phyloP scores from a whole-genome alignment of 306 rosid genomes.

The Cicer yamashitae region DNA sequence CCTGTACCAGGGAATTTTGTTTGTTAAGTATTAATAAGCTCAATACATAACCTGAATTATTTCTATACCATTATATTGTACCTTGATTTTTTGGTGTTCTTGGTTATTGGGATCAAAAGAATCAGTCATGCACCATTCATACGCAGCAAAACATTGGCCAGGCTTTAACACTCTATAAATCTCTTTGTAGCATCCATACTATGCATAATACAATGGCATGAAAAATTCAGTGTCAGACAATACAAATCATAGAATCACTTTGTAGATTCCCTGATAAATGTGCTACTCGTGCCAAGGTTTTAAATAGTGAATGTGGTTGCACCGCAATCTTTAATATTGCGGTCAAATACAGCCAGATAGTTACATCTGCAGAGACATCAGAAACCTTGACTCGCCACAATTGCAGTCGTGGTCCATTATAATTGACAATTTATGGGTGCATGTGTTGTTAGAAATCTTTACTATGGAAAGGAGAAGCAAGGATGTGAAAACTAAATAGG shows the following conservation, averaged over 20 bases:
- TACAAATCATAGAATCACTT: conserved; percentile 34
- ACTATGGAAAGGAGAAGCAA: neutral
- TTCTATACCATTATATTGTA: conserved; percentile 37
- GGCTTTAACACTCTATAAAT: conserved; percentile 92
- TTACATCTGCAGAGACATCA: neutral
- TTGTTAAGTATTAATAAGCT: conserved; percentile 19
- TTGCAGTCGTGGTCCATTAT: neutral
- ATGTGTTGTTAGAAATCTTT: conserved; percentile 10
- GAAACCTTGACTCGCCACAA: neutral
- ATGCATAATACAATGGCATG: conserved; percentile 1
- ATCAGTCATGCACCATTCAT: conserved; percentile 98
- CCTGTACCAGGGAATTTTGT: conserved; percentile 55
- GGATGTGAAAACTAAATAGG: conserved; percentile 7
- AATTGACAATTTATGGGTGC: neutral
- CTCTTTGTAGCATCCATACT: conserved; percentile 97
- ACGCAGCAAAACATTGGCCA: conserved; percentile 91
- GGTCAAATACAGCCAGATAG: neutral
- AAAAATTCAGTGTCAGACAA: conserved; percentile 35
- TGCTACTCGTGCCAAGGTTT: conserved; percentile 1
- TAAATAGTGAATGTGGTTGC: neutral
- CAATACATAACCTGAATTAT: neutral
- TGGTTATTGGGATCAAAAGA: conserved; percentile 76
- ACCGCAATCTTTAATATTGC: neutral
- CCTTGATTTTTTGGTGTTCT: conserved; percentile 89
- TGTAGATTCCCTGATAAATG: conserved; percentile 22